A percentile compares a stretch with the other conserved stretches of the same genome.
phyloP scores from a whole-genome alignment of 768 basidiomycete species.

The Psilocybe tampanensis region DNA sequence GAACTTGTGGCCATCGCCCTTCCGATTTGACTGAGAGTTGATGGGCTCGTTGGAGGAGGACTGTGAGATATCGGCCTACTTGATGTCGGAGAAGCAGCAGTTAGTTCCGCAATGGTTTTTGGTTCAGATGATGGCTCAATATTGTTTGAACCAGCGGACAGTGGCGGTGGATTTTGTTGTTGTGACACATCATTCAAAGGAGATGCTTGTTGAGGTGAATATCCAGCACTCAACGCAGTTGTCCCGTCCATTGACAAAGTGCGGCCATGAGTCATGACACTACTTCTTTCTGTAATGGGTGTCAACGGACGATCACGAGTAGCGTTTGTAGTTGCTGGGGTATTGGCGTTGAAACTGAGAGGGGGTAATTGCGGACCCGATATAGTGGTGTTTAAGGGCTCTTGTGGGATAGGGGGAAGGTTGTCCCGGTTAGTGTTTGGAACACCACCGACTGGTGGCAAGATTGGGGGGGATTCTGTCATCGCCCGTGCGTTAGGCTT shows the following conservation, averaged over 20 bases:
- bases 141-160: neutral
- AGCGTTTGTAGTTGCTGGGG: constrained; percentile 4
- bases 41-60: constrained; percentile 17
- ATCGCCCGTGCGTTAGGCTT: constrained; percentile 17
- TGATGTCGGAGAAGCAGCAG: constrained; percentile 8
- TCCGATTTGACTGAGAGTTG: neutral
- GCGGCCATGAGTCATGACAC: constrained; percentile 28
- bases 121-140: neutral
- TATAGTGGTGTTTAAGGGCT: constrained; percentile 13
- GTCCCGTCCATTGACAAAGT: constrained; percentile 25
- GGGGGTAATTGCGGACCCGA: constrained; percentile 61
- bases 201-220: constrained; percentile 15
- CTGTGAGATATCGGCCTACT: constrained; percentile 19
- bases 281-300: constrained; percentile 65
- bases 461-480: constrained; percentile 32
- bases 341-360: constrained; percentile 44
- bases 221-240: constrained; percentile 9
- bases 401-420: neutral
- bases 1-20: constrained; percentile 7
- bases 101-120: neutral
- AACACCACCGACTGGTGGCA: constrained; percentile 37
- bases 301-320: constrained; percentile 44
- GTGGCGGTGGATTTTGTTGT: neutral
- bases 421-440: constrained; percentile 10
- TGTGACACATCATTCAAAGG: constrained; percentile 4